phyloP scores from a whole-genome alignment of 331 rosid genomes.

The Acacia concinna region DNA sequence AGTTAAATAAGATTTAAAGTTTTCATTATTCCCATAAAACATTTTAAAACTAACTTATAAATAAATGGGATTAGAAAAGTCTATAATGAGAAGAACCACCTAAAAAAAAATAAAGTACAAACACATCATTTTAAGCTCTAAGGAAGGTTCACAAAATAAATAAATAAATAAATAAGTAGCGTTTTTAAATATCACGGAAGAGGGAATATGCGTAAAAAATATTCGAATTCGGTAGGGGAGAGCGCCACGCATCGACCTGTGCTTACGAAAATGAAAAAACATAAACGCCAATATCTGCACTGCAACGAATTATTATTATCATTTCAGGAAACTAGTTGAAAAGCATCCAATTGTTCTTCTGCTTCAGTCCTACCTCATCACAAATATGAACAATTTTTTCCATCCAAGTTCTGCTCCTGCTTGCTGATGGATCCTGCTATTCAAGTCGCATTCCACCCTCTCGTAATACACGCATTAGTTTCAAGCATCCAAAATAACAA shows the following conservation, averaged over 20 bases:
- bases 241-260: not conserved
- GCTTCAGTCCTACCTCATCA: not conserved
- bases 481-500: not conserved
- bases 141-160: too few species aligned
- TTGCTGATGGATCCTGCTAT: constrained; percentile 8
- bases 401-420: constrained; percentile 1
- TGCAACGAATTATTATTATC: too few species aligned
- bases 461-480: not conserved
- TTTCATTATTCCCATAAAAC: too few species aligned
- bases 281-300: not conserved
- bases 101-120: too few species aligned
- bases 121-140: too few species aligned
- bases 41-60: too few species aligned
- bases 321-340: not conserved
- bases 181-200: too few species aligned
- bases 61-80: too few species aligned
- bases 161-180: too few species aligned
- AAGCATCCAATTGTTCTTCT: not conserved
- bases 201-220: constrained; percentile 33
- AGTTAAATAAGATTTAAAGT: too few species aligned
- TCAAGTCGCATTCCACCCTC: not conserved
- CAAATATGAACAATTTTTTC: not conserved
- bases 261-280: too few species aligned
- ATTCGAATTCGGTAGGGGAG: constrained; percentile 14
- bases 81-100: too few species aligned